Conservation (phyloP, 192 early-diverging fungal species). For the Polychytrium aggregatum region DNA sequence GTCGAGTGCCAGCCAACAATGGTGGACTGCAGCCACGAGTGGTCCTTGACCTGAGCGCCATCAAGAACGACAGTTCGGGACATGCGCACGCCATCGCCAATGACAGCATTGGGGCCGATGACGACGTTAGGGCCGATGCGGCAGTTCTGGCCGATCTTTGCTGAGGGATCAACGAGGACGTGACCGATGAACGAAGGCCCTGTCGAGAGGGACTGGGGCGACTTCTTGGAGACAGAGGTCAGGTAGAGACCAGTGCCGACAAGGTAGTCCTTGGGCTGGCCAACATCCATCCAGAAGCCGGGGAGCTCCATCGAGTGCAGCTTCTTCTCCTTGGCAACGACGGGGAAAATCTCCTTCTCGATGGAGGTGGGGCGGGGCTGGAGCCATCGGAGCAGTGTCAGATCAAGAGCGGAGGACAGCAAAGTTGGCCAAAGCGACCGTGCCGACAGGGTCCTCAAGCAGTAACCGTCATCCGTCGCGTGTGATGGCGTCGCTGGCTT, state of each 20-base stretch:
- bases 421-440: neutral
- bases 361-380: constrained; percentile 88
- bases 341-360: constrained; percentile 95
- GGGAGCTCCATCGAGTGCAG: constrained; percentile 89
- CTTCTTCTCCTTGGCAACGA: constrained; percentile 74
- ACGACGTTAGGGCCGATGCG: constrained; percentile 96
- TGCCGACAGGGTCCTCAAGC: too few relatives aligned
- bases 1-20: constrained; percentile 97
- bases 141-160: constrained; percentile 90
- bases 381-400: too few relatives aligned
- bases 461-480: too few relatives aligned
- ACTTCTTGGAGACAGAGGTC: constrained; percentile 62
- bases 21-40: constrained; percentile 76
- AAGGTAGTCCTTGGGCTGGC: constrained; percentile 97
- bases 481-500: too few relatives aligned
- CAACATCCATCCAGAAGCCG: constrained; percentile 99
- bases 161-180: constrained; percentile 83
- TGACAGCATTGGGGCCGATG: constrained; percentile 78
- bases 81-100: constrained; percentile 93
- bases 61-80: constrained; percentile 82
- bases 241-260: constrained; percentile 92
- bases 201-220: constrained; percentile 59
- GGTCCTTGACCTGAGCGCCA: constrained; percentile 72
- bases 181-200: constrained; percentile 60
- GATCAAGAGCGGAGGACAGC: too few relatives aligned